Evolutionary conservation across 2,329 filamentous ascomycete species (phyloP), one percentile per base, ranked within the genome.

Genomic region (Myriosclerotinia curreyana): DNA sequence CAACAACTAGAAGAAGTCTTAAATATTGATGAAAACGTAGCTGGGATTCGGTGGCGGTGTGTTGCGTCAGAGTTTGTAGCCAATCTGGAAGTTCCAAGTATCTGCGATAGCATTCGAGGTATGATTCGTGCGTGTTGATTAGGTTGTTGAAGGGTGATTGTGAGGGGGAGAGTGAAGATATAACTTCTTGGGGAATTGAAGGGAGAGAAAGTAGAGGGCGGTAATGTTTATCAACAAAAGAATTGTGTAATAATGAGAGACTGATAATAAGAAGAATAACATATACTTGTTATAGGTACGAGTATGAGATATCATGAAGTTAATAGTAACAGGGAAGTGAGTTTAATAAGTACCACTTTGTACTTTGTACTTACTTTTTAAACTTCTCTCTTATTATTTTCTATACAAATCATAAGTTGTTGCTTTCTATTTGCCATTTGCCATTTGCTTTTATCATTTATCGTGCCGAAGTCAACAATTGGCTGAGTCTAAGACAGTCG

Each of bases 31-130:
- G 51, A n/a, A 40, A 49, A 40, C 34, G 51, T 46, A 56, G 51
- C 59, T n/a, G 34, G 40, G 52, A 15, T 44, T 62, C 40, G 60
- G 34, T 62, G 60, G 51, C 60, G 60, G 52, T 62, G 50, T 34
- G 51, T 38, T 48, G 40, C 51, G 60, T 56, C 51, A 62, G 51
- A 36, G 52, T n/a, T 48, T 36, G 40, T 31, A 56, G 22, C 60
- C 60, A 56, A 62, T 62, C 28, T 62, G 50, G 14, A 48, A 62
- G 51, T 56, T 56, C 60, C 60, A 62, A 62, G 60, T 62, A 62
- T 62, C 22, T 36, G 40, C 31, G 60, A 46, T 46, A 36, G 20
- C n/a, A 22, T 48, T 48, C 38, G 49, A 54, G 49, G 59, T 42
- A 25, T 40, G 58, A 60, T 60, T 50, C 58, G 58, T 55, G 25